Base-by-base conservation (phyloP, 495 filamentous ascomycete genomes). In the Penicillium tannophilum region DNA sequence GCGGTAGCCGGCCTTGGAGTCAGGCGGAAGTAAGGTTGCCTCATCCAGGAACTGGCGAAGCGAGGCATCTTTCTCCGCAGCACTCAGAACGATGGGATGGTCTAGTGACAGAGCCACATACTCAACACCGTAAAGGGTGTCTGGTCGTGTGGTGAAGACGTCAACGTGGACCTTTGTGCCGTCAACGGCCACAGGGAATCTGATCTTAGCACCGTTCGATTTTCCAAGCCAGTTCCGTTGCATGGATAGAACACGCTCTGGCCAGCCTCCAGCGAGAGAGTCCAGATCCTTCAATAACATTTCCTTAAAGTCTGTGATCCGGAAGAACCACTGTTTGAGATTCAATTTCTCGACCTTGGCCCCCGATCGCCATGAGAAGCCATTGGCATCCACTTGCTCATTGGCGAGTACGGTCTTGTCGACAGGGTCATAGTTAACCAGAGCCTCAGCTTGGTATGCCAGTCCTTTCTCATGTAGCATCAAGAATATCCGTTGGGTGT, bases 341-440 rank as follows among this genome's bases (percentile, higher is more conserved):
- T 84, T 84, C 51, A 84, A 74, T 71, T 92, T 88, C 69, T 93
- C 89, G 31, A 96, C 91, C 62, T 90, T 87, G 7, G 90, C 92
- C 3, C 92, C 92, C 9, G 91, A 94, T 50, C 92, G 80, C 92
- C 92, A 96, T 7, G 91, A 95, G 62, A 78, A 84, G 2, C 92
- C 92, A 64, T 90, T 87, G 7, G 87, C 76, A 66, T 93, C 90
- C 10, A 96, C 92, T 69, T 96, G 92, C 65, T 96, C 92, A 69
- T 96, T 96, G 1, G 92, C 92, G 46, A 96, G 73, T 26, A 96
- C 92, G 0, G 92, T 96, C 73, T 88, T 87, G 68, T 96, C 92
- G 23, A 96, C 81, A 6, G 92, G 92, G 62, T 96, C 92, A 73
- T 89, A 96, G 72, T 96, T 96, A 55, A 96, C 92, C 41, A 91